Percentiles rank a stretch among this genome's conserved stretches.
Evolutionary conservation across 2,329 filamentous ascomycete genomes (phyloP).

Genomic region (Purpureocillium takamizusanense): DNA sequence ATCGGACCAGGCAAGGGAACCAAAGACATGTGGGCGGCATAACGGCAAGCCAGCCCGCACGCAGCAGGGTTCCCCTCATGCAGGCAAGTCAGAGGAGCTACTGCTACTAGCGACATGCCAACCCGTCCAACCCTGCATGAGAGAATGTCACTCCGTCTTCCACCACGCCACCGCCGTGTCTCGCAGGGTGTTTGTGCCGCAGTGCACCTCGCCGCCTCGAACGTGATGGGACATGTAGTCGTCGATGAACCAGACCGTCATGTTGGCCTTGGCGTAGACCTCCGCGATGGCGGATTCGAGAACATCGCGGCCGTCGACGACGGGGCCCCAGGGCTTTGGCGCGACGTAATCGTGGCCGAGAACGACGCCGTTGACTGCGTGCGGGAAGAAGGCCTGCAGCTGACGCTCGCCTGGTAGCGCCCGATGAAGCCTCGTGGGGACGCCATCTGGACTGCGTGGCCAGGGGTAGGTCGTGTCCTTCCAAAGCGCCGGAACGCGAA

Average conservation of each 20-base stretch:
- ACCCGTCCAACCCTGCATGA: not conserved
- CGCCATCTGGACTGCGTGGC: not conserved
- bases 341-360: slow-evolving; percentile 8
- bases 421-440: no score
- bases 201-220: slow-evolving; percentile 14
- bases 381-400: slow-evolving; percentile 5
- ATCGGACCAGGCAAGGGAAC: no score
- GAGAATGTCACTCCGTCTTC: not conserved
- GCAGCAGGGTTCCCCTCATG: no score
- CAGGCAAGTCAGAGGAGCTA: no score
- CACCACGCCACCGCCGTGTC: slow-evolving; percentile 3
- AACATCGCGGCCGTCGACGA: slow-evolving; percentile 11
- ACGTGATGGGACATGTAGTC: slow-evolving; percentile 15
- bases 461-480: slow-evolving; percentile 3
- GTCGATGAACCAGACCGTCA: slow-evolving; percentile 12
- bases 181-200: slow-evolving; percentile 13
- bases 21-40: no score
- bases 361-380: slow-evolving; percentile 8
- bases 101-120: no score
- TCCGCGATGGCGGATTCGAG: slow-evolving; percentile 9
- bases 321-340: slow-evolving; percentile 14
- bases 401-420: not conserved
- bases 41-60: no score
- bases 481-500: slow-evolving; percentile 5
- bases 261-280: slow-evolving; percentile 9